Conservation (phyloP, 2,329 filamentous ascomycete genomes). For the Tolypocladium album region DNA sequence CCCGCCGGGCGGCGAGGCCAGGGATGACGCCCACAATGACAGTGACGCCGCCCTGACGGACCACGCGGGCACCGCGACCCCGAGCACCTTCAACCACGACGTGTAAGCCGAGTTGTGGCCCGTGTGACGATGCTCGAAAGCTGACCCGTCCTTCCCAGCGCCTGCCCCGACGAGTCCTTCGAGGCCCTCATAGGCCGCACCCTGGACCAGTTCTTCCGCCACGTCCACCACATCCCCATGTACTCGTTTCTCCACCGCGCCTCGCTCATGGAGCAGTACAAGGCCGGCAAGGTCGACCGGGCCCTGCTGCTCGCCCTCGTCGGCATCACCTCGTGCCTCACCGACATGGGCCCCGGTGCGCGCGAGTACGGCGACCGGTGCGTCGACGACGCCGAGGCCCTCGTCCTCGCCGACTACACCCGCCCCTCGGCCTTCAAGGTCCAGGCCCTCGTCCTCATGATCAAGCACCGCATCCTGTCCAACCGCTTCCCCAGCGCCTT, state of each 20-base stretch:
- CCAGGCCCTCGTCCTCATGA: constrained; percentile 33
- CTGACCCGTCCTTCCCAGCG: no score
- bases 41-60: constrained; percentile 24
- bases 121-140: no score
- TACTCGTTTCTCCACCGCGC: constrained; percentile 49
- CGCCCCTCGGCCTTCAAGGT: constrained; percentile 47
- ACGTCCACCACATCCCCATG: constrained; percentile 48
- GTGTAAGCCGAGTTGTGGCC: no score
- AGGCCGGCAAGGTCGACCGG: constrained; percentile 44
- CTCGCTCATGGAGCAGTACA: constrained; percentile 48
- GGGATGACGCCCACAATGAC: constrained; percentile 2
- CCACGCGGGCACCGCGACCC: constrained; percentile 18
- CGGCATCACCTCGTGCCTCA: constrained; percentile 45
- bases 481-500: constrained; percentile 33
- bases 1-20: constrained; percentile 18
- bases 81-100: constrained; percentile 21
- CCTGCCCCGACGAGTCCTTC: constrained; percentile 29
- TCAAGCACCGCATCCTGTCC: constrained; percentile 32
- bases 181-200: constrained; percentile 40
- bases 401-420: constrained; percentile 42
- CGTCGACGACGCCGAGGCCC: constrained; percentile 41
- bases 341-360: constrained; percentile 41
- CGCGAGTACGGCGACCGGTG: constrained; percentile 42
- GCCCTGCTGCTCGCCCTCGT: constrained; percentile 42
- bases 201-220: constrained; percentile 47